These are phyloP conservation scores for Pythium guiyangense DNA, from an alignment of 352 stramenopile genomes.

Conservation along the genomic window DNA sequence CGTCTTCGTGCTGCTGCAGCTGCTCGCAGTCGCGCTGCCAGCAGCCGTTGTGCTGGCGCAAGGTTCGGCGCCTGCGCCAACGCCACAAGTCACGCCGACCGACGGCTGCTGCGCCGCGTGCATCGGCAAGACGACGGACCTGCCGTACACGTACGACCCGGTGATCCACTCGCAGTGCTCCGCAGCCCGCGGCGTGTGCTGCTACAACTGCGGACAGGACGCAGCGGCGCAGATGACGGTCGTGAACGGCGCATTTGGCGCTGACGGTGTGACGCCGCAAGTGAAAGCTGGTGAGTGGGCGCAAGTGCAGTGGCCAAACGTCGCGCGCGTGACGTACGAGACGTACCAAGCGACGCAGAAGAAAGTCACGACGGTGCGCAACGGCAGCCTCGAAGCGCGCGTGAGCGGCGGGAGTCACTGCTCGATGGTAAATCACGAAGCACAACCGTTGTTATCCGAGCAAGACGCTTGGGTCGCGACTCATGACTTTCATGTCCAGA, in stretches of 20 bases:
- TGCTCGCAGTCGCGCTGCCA: background rate
- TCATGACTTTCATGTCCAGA: too few species aligned
- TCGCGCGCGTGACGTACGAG: conserved; percentile 37
- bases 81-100: conserved; percentile 17
- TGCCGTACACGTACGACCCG: conserved; percentile 64
- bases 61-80: conserved; percentile 4
- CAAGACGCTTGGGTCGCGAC: too few species aligned
- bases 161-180: conserved; percentile 51
- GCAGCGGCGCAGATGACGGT: conserved; percentile 15
- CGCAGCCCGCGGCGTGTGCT: conserved; percentile 52
- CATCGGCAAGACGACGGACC: conserved; percentile 59
- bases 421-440: too few species aligned
- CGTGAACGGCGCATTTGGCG: conserved; percentile 27
- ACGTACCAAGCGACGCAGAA: conserved; percentile 22
- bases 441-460: too few species aligned
- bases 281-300: conserved; percentile 41
- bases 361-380: conserved; percentile 33
- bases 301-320: conserved; percentile 24
- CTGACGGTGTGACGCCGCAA: conserved; percentile 51
- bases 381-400: conserved; percentile 24
- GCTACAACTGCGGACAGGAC: conserved; percentile 54
- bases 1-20: background rate
- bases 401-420: conserved; percentile 11
- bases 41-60: background rate
- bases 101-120: conserved; percentile 56